Evolutionary conservation across 768 basidiomycete species (phyloP), one percentile per base, ranked within the genome.

Genomic region (Lentinus tigrinus): DNA sequence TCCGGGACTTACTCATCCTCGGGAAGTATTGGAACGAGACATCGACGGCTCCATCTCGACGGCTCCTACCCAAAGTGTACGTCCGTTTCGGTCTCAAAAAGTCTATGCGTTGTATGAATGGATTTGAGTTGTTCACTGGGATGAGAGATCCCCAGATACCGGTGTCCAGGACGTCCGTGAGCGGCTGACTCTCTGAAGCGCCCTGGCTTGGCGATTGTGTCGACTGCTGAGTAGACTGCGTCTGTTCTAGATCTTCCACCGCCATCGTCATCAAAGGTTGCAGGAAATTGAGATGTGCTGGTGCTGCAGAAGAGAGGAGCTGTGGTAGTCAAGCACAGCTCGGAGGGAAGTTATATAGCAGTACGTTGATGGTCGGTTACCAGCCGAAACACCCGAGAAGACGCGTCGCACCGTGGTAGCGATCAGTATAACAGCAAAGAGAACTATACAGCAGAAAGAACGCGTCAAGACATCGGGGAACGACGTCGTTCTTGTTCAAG

Each of bases 111-210:
- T 70, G 70, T 3, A 85, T 70, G 3, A 69, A 57, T 26, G 71
- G 59, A 58, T 74, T 80, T 59, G 82, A 7, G 7, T 13, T 7
- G 17, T 21, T 46, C 8, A 19, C 85, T 4, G 87, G 86, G 42
- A 83, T 80, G 34, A 89, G 77, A 60, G 79, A 85, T 8, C 85
- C 87, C 85, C 85, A 89, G 51, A 88, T 79, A 34, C 76, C 66
- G 16, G 49, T 11, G 27, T 67, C 63, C 52, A 38, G 27, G n/a
- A 42, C 13, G 23, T 27, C 37, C 11, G 4, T n/a, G 39, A 23
- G 21, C 8, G 51, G 46, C 50, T 74, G 75, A 31, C 11, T 19
- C 44, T 8, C 14, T 40, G 21, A 75, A 75, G 24, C 70, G 58
- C 34, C 63, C 42, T 26, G 75, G 71, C 31, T 31, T 0, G 75